phyloP scores from a whole-genome alignment of 2,329 filamentous ascomycete genomes.

The Ilyonectria mors-panacis region DNA sequence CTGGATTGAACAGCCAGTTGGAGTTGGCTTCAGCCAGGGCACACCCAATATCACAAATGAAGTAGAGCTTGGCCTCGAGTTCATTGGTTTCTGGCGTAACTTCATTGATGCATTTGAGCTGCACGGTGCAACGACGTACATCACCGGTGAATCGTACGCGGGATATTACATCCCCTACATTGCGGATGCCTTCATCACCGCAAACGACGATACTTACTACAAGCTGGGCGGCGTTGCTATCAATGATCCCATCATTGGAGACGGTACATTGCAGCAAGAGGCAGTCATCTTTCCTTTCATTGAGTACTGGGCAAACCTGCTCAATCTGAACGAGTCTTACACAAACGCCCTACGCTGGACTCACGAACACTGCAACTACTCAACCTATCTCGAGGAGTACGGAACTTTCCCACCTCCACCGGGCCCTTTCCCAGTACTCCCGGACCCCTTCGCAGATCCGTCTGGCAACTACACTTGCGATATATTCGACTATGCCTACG shows the following conservation, averaged over 20 bases:
- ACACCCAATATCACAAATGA: conserved; percentile 75
- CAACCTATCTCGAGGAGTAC: conserved; percentile 71
- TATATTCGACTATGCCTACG: conserved; percentile 69
- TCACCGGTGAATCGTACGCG: conserved; percentile 80
- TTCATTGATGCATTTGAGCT: conserved; percentile 81
- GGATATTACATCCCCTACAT: conserved; percentile 81
- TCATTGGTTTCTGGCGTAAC: conserved; percentile 85
- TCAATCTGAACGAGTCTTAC: conserved; percentile 75
- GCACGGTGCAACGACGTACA: conserved; percentile 78
- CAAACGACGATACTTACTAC: conserved; percentile 75
- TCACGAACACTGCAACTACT: conserved; percentile 73
- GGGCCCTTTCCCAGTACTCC: conserved; percentile 67
- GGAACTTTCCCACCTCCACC: conserved; percentile 77
- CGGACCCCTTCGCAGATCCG: conserved; percentile 47
- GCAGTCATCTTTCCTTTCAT: conserved; percentile 71
- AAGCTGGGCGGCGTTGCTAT: conserved; percentile 79
- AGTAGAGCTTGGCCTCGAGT: conserved; percentile 78
- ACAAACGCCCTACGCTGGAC: conserved; percentile 65
- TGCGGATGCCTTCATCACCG: conserved; percentile 79
- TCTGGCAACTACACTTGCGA: conserved; percentile 65
- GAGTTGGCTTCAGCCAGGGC: conserved; percentile 79
- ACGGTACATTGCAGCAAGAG: conserved; percentile 59
- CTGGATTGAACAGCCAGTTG: conserved; percentile 79
- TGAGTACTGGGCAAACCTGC: conserved; percentile 72
- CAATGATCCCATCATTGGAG: conserved; percentile 78